Evolutionary conservation across 108 stramenopile species (phyloP), one percentile per base, ranked within the genome.

Genomic region (Cyclotella atomus): DNA sequence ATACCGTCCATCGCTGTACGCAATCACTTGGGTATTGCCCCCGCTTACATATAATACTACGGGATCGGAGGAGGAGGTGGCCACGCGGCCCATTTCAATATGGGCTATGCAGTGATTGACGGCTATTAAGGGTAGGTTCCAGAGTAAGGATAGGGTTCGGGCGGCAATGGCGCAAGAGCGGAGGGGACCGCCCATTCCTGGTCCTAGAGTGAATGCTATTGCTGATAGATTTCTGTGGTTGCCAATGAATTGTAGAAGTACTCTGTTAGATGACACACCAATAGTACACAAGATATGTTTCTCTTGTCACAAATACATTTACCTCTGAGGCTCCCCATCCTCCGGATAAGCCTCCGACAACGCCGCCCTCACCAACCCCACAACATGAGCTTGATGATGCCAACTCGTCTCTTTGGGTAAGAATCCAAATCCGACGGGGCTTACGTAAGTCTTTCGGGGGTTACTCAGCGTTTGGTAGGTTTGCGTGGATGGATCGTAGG

Each of bases 91-190:
- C 99, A 99, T 99, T 92, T 99, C 99, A 68, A 99, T 98, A 77
- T 99, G 99, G 16, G 92, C 99, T 4, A 99, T 96, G 84, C 99
- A 99, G 75, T 99, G 99, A 84, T 99, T 99, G 72, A 98, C 97
- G 0, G 86, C 95, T 2, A 99, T 83, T 36, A 99, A 64, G 14
- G 98, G 98, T 28, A 94, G 63, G 7, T 92, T 83, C 97, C 96
- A 99, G 49, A 99, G 56, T 57, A 95, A 68, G 0, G 89, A 80
- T 38, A 97, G 71, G 2, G 90, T 89, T 1, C 96, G 86, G 17
- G 97, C 95, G 25, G 89, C 89, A 1, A 99, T 81, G 30, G 97
- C 99, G 71, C 98, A 97, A 0, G 90, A 90, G 59, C 85, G 77
- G 43, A 99, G 74, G 0, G 99, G 99, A 5, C 87, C 98, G n/a